phyloP scores from a whole-genome alignment of 495 filamentous ascomycete species.

The Hypoxylon perforatum region DNA sequence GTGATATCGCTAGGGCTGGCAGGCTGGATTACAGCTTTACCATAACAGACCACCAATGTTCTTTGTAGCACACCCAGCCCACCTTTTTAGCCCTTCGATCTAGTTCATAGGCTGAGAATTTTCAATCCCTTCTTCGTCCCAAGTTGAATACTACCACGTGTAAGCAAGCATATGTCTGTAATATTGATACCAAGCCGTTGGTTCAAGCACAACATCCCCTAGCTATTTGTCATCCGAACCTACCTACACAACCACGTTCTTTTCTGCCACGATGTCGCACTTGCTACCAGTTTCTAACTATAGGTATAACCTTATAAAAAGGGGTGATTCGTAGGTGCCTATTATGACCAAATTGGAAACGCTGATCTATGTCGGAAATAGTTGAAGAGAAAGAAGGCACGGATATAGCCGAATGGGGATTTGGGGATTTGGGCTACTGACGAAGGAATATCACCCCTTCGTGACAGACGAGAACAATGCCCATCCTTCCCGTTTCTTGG shows the following conservation, averaged over 20 bases:
- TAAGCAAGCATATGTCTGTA: slow-evolving; percentile 25
- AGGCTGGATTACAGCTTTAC: too few species aligned
- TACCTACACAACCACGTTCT: slow-evolving; percentile 4
- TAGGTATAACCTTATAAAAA: background rate
- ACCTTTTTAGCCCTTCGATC: background rate
- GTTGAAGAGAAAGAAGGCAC: too few species aligned
- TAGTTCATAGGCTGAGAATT: background rate
- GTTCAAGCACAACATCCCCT: slow-evolving; percentile 6
- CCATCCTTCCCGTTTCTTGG: too few species aligned
- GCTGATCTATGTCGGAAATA: too few species aligned
- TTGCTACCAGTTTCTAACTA: background rate
- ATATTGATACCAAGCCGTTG: slow-evolving; percentile 1
- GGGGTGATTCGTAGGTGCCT: background rate
- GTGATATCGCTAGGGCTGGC: background rate
- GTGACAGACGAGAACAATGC: too few species aligned
- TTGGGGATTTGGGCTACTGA: too few species aligned
- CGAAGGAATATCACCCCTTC: too few species aligned
- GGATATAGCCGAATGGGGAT: too few species aligned
- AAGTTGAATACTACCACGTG: slow-evolving; percentile 21
- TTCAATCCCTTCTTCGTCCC: slow-evolving; percentile 8
- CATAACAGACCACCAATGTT: too few species aligned
- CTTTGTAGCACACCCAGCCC: background rate
- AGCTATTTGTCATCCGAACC: slow-evolving; percentile 12
- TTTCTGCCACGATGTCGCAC: slow-evolving; percentile 4
- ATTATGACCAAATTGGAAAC: background rate